phyloP scores from a whole-genome alignment of 768 basidiomycete species.

The Hortiboletus campestris region DNA sequence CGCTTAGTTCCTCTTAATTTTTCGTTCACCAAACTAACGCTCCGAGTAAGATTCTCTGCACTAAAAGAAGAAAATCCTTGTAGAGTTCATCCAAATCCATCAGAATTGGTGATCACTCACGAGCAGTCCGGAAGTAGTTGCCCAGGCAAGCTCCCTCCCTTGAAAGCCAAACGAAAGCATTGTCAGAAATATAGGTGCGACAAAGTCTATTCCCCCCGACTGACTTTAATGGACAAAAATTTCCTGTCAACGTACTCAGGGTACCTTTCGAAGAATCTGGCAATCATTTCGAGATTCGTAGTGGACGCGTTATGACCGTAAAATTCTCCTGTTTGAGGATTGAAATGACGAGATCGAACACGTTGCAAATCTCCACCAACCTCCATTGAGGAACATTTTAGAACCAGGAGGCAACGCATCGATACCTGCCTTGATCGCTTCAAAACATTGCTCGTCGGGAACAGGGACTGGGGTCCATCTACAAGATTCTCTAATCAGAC shows the following conservation, averaged over 20 bases:
- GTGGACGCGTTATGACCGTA: conserved; percentile 44
- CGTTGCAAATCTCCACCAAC: conserved; percentile 22
- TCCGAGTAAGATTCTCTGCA: conserved; percentile 44
- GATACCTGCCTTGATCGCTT: conserved; percentile 55
- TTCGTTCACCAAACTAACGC: conserved; percentile 42
- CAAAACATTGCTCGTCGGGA: conserved; percentile 59
- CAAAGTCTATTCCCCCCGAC: neutral
- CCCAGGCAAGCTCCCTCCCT: neutral
- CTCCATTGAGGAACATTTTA: conserved; percentile 52
- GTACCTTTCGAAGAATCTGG: conserved; percentile 33
- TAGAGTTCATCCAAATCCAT: too few species aligned
- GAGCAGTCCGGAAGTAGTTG: neutral
- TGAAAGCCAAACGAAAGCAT: neutral
- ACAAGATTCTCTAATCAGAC: neutral
- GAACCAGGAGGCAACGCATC: conserved; percentile 41
- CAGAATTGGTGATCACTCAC: neutral
- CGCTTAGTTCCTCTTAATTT: conserved; percentile 50
- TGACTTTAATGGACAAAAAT: conserved; percentile 35
- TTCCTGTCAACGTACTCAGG: conserved; percentile 32
- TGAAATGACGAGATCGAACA: neutral
- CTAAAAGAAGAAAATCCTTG: neutral
- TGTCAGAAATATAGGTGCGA: too few species aligned
- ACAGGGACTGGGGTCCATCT: conserved; percentile 45
- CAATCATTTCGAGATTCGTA: conserved; percentile 49
- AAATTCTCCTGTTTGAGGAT: conserved; percentile 46